Base-by-base conservation (phyloP, 495 filamentous ascomycete species). In the Penicillium cosmopolitanum region DNA sequence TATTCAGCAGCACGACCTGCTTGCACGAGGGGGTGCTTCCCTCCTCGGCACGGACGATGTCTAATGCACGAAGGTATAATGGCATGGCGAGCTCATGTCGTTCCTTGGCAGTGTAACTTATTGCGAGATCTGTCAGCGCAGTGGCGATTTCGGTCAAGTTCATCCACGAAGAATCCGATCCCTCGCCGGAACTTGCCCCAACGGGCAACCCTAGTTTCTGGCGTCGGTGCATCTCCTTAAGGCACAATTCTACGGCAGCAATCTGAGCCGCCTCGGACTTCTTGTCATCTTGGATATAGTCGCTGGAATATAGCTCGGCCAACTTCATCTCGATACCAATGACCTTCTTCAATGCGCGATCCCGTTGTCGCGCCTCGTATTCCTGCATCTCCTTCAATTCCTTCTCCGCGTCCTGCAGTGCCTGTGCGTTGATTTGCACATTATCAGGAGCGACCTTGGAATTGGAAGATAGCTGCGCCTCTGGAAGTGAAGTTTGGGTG, bases 61-160 rank as follows among this genome's bases (percentile, higher is more conserved):
- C 76, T 42, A 97, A 76, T 3, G 93, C 89, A 61, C 93, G 93
- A 61, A 98, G 81, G 69, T 90, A 96, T 36, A 98, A 78, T n/a
- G 94, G 93, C 28, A 91, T 82, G 15, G 95, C 89, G 8, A 97
- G 85, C 57, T 91, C 89, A 61, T 89, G 83, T 58, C 87, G 82
- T 51, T 87, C 78, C 64, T 85, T 85, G 46, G 76, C 75, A 58
- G 85, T 83, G 73, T 96, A 97, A 61, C 84, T 84, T 28, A 84
- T 76, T 18, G 82, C 94, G 23, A 98, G 80, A 5, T 88, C 89
- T 0, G 61, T 86, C 34, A 96, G 70, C 10, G 90, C 78, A 0
- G 83, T 88, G 8, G 91, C 92, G 43, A 88, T 84, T 71, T 94
- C 85, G 51, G 84, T 83, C 10, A 86, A 76, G 19, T 74, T 85